phyloP scores from a whole-genome alignment of 495 filamentous ascomycete species.

The Hypoxylon fragiforme region DNA sequence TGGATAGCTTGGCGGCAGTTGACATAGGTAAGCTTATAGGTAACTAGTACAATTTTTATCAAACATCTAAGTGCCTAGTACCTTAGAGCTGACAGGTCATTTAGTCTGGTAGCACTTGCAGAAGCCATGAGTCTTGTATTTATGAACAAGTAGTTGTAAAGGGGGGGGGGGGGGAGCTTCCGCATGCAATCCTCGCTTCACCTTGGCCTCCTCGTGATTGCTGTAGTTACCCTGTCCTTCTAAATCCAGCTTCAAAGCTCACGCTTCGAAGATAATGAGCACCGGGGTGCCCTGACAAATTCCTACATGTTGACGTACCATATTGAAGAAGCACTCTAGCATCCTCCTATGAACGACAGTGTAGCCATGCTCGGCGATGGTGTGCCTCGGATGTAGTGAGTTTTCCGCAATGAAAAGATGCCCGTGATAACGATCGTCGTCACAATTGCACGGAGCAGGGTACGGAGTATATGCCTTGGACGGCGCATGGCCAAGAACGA shows the following conservation, averaged over 20 bases:
- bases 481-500: slow-evolving; percentile 6
- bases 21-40: slow-evolving; percentile 3
- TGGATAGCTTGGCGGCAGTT: slow-evolving; percentile 7
- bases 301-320: slow-evolving; percentile 10
- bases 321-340: background rate
- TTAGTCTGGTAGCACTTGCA: slow-evolving; percentile 7
- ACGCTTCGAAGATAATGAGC: slow-evolving; percentile 15
- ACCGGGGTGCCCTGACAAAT: slow-evolving; percentile 9
- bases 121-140: slow-evolving; percentile 20
- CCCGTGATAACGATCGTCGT: slow-evolving; percentile 26
- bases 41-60: slow-evolving; percentile 1
- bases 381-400: slow-evolving; percentile 30
- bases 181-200: slow-evolving; percentile 5
- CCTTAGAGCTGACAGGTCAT: slow-evolving; percentile 1
- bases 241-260: slow-evolving; percentile 5
- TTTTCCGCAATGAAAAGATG: slow-evolving; percentile 9
- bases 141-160: slow-evolving; percentile 4
- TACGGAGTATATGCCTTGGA: slow-evolving; percentile 21
- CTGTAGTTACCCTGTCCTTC: slow-evolving; percentile 9
- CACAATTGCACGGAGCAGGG: background rate
- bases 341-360: slow-evolving; percentile 2
- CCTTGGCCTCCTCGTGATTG: slow-evolving; percentile 21
- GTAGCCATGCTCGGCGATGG: slow-evolving; percentile 1
- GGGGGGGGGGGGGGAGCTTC: too few relatives aligned
- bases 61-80: slow-evolving; percentile 6